Conservation (phyloP, 768 basidiomycete genomes). For the Pulveroboletus sp. region DNA sequence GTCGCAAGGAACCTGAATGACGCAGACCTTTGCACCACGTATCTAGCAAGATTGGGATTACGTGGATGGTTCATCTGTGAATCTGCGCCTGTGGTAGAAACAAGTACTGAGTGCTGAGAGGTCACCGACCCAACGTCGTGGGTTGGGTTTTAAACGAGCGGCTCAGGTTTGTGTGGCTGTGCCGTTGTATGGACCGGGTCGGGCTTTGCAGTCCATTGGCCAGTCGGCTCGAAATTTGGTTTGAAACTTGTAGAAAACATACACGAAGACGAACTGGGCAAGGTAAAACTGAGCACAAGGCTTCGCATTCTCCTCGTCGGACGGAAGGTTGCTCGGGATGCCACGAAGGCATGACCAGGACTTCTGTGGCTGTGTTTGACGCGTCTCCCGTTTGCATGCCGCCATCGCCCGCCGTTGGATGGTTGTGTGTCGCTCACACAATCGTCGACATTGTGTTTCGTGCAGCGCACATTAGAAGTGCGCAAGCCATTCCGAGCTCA, state of each 20-base stretch:
- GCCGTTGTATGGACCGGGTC: neutral
- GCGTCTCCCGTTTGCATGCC: slow-evolving; percentile 42
- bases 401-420: slow-evolving; percentile 65
- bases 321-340: no score
- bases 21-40: slow-evolving; percentile 29
- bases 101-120: neutral
- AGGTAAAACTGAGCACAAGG: no score
- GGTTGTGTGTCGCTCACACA: slow-evolving; percentile 63
- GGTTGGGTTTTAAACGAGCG: slow-evolving; percentile 10
- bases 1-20: neutral
- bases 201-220: no score
- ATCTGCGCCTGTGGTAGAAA: neutral
- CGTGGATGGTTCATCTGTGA: slow-evolving; percentile 19
- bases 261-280: no score
- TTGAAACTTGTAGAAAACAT: no score
- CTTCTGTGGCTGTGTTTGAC: no score
- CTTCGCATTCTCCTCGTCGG: no score
- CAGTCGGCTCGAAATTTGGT: no score
- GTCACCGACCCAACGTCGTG: neutral
- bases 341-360: no score
- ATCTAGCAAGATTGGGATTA: slow-evolving; percentile 29
- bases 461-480: slow-evolving; percentile 55
- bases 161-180: slow-evolving; percentile 16
- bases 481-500: slow-evolving; percentile 26
- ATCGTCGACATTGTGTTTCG: slow-evolving; percentile 56